These are phyloP conservation scores for Bidens hawaiensis DNA, from an alignment of 140 eudicot species.

Conservation along the genomic window DNA sequence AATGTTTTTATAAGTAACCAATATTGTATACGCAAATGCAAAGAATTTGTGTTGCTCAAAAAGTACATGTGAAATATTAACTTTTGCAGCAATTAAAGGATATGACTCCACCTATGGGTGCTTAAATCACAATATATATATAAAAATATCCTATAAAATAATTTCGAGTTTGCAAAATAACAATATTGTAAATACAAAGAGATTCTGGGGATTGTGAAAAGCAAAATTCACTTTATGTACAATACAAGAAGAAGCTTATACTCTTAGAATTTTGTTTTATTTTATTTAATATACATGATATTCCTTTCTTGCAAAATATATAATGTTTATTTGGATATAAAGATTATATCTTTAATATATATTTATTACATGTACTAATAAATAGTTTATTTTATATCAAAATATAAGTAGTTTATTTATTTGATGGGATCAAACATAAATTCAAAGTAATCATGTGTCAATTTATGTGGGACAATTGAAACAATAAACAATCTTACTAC, in stretches of 20 bases:
- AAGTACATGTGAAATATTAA: constrained; percentile 27
- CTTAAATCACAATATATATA: constrained; percentile 4
- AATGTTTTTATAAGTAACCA: constrained; percentile 11
- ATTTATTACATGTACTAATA: not conserved
- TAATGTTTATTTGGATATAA: not conserved
- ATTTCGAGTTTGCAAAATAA: not conserved
- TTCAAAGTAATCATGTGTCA: too few species aligned
- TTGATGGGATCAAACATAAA: too few species aligned
- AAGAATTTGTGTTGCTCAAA: constrained; percentile 24
- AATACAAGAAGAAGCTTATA: constrained; percentile 26
- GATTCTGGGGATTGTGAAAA: constrained; percentile 28
- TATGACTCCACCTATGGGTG: constrained; percentile 18
- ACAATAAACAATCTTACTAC: too few species aligned
- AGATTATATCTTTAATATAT: not conserved
- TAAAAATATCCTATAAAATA: constrained; percentile 6
- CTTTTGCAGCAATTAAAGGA: constrained; percentile 49
- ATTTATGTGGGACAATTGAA: too few species aligned
- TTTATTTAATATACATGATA: too few species aligned
- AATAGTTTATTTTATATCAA: not conserved
- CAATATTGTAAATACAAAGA: not conserved
- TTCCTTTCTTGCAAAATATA: constrained; percentile 14
- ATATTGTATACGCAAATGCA: constrained; percentile 11
- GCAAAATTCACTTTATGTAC: constrained; percentile 34
- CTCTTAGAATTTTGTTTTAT: not conserved
- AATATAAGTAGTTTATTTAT: too few species aligned